These are phyloP conservation scores for Capronia americana DNA, from an alignment of 2,329 filamentous ascomycete genomes.

Conservation along the genomic window DNA sequence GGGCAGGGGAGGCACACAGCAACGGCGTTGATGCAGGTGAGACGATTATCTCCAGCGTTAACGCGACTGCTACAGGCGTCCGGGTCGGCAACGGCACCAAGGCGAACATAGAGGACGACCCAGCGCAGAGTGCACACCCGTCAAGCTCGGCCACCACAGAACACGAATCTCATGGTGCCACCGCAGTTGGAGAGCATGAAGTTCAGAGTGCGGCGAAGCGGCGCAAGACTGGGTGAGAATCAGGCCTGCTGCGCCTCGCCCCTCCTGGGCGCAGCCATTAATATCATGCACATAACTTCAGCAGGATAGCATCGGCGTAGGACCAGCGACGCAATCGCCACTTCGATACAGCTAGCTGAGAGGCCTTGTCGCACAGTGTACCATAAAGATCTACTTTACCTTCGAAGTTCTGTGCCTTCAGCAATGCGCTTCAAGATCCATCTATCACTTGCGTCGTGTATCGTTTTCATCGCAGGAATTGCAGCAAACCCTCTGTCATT, in stretches of 20 bases:
- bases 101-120: neutral
- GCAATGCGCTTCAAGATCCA: neutral
- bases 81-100: neutral
- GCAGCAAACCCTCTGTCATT: neutral
- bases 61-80: neutral
- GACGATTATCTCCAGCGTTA: neutral
- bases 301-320: neutral
- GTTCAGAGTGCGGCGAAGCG: neutral
- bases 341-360: neutral
- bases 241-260: neutral
- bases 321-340: neutral
- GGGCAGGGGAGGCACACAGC: neutral
- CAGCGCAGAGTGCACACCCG: neutral
- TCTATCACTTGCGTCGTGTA: neutral
- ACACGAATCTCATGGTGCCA: neutral
- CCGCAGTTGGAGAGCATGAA: neutral
- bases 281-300: neutral
- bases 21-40: neutral
- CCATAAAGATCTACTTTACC: neutral
- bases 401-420: neutral
- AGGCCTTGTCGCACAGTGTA: neutral
- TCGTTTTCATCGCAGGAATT: neutral
- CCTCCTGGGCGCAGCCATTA: neutral
- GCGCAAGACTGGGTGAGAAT: neutral
- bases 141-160: neutral